A percentile compares a stretch with the other conserved stretches of the same genome.
Conservation (phyloP, 495 filamentous ascomycete species). For the Tuber calosporum region DNA sequence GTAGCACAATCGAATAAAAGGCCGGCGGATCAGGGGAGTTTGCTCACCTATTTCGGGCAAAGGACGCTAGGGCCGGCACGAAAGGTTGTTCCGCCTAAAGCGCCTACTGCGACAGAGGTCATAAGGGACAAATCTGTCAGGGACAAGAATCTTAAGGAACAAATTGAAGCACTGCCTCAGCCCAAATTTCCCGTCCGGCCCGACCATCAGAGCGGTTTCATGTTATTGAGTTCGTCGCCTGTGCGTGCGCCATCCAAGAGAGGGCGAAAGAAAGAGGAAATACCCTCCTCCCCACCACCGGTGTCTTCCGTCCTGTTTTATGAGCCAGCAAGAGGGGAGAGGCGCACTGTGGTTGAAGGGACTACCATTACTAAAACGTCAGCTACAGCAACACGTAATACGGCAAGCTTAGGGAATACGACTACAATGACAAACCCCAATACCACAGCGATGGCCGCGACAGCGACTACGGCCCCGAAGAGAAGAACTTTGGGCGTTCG, state of each 20-base stretch:
- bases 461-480: background rate
- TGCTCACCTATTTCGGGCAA: conserved; percentile 47
- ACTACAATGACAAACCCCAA: conserved; percentile 17
- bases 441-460: background rate
- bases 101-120: conserved; percentile 46
- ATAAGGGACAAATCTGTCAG: conserved; percentile 40
- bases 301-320: background rate
- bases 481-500: conserved; percentile 43
- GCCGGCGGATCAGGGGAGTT: conserved; percentile 46
- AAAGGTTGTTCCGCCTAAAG: conserved; percentile 41
- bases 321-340: conserved; percentile 2
- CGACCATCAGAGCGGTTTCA: conserved; percentile 25
- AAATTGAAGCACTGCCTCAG: conserved; percentile 31
- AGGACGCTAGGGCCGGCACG: conserved; percentile 15
- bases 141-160: conserved; percentile 47
- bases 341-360: background rate
- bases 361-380: background rate
- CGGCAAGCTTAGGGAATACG: conserved; percentile 23
- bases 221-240: conserved; percentile 37
- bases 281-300: background rate
- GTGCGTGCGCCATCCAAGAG: conserved; percentile 11
- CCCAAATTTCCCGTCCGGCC: conserved; percentile 34
- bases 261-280: conserved; percentile 15
- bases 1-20: conserved; percentile 35
- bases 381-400: conserved; percentile 12